Evolutionary conservation across 495 filamentous ascomycete genomes (phyloP), one percentile per base, ranked within the genome.

Genomic region (Tuber microsphaerosporum): DNA sequence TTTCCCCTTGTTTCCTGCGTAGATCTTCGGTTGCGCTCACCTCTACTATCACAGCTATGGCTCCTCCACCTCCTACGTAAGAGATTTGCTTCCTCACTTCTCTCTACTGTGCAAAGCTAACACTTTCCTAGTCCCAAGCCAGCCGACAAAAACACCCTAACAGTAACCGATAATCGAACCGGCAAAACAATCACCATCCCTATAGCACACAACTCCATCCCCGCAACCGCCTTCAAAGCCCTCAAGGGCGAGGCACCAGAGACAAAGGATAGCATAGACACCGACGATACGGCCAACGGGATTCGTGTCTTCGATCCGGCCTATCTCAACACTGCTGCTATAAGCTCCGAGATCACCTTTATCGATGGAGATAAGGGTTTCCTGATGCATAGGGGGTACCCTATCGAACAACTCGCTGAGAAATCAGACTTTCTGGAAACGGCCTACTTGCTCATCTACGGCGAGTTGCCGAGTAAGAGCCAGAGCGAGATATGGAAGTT

Each of bases 281-380:
- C 71, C 42, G 74, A 82, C n/a, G 81, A 83, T 51, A 78, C 76
- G 19, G 69, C 61, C 31, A 83, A 83, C 72, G 87, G 87, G 6
- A 82, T 89, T 5, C 83, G 86, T 3, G 79, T 89, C 2, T 85
- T 86, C 69, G 88, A 89, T 79, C 87, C 87, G 1, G 88, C 86
- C 1, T 85, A 87, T 75, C 84, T 86, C 45, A 89, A 89, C 79
- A 89, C 88, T 7, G 86, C 87, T 0, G 86, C 87, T 17, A 84
- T 85, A 22, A 82, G 86, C 73, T 85, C 86, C 8, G 82, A 81
- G 10, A 88, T 89, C 72, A 89, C 85, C 34, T 87, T 86, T 75
- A 88, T 87, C 85, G 88, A 86, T 70, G 84, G 77, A 26, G 70
- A 83, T 69, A 81, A 84, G 51, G 83, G 85, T 20, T 83, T 81